phyloP scores from a whole-genome alignment of 768 basidiomycete genomes.

The Russula earlei region DNA sequence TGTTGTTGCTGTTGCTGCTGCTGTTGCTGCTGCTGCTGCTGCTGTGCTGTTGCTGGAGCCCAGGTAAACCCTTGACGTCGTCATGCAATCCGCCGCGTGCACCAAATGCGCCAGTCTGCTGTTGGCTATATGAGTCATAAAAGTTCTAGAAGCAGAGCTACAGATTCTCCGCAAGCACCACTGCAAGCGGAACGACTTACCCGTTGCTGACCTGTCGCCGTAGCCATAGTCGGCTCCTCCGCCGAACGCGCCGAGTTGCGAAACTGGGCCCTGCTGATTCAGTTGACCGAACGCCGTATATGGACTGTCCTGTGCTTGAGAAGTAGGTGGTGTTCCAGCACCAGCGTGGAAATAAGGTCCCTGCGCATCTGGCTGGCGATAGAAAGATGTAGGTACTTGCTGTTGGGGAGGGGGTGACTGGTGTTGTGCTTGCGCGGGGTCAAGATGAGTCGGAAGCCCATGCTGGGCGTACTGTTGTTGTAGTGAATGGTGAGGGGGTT shows the following conservation, averaged over 20 bases:
- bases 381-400: slow-evolving; percentile 45
- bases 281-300: slow-evolving; percentile 62
- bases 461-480: slow-evolving; percentile 55
- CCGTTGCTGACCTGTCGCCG: slow-evolving; percentile 48
- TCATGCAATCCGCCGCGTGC: slow-evolving; percentile 63
- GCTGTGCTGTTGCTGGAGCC: slow-evolving; percentile 46
- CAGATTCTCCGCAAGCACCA: slow-evolving; percentile 15
- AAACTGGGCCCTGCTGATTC: slow-evolving; percentile 40
- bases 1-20: slow-evolving; percentile 50
- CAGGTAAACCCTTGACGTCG: slow-evolving; percentile 62
- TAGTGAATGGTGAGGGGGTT: slow-evolving; percentile 31
- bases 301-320: slow-evolving; percentile 50
- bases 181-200: slow-evolving; percentile 32
- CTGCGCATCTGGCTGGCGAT: slow-evolving; percentile 50
- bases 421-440: slow-evolving; percentile 39
- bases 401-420: slow-evolving; percentile 34
- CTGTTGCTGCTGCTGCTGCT: slow-evolving; percentile 39
- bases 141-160: slow-evolving; percentile 41
- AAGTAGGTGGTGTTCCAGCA: slow-evolving; percentile 58
- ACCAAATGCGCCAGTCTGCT: slow-evolving; percentile 54
- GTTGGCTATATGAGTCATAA: slow-evolving; percentile 55
- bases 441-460: slow-evolving; percentile 55
- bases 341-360: slow-evolving; percentile 62
- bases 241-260: slow-evolving; percentile 45
- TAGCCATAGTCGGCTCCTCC: slow-evolving; percentile 57